Percentiles rank a stretch among this genome's conserved stretches.
phyloP scores from a whole-genome alignment of 1,284 basidiomycete species.

The Cutaneotrichosporon dermatis region DNA sequence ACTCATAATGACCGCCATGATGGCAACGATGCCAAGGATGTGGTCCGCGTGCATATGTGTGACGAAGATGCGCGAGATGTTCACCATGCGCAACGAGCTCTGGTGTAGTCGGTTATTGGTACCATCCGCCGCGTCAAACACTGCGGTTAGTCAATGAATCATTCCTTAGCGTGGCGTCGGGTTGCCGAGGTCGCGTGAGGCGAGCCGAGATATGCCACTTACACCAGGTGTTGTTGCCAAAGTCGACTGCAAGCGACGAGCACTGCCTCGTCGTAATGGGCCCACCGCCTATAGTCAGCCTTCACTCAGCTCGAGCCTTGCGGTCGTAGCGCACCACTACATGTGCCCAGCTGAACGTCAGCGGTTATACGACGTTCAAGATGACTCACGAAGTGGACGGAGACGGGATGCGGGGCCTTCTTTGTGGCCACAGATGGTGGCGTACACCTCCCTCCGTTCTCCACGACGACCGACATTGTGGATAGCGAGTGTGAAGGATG shows the following conservation, averaged over 20 bases:
- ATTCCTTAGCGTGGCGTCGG: no score
- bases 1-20: conserved; percentile 63
- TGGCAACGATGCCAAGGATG: conserved; percentile 69
- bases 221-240: conserved; percentile 49
- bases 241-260: conserved; percentile 47
- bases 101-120: conserved; percentile 73
- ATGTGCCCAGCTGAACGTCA: conserved; percentile 43
- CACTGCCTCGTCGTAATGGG: conserved; percentile 46
- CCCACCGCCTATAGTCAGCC: conserved; percentile 39
- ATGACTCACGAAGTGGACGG: conserved; percentile 39
- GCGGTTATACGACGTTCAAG: not conserved
- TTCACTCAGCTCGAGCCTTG: no score
- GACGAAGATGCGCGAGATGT: conserved; percentile 70
- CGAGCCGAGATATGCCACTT: conserved; percentile 10
- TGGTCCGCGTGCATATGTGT: conserved; percentile 91
- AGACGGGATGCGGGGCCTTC: conserved; percentile 26
- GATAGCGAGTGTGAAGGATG: not conserved
- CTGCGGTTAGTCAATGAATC: conserved; percentile 46
- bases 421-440: not conserved
- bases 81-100: conserved; percentile 58
- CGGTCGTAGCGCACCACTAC: conserved; percentile 31
- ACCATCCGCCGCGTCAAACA: conserved; percentile 84
- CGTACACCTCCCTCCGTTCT: not conserved
- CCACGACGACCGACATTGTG: not conserved
- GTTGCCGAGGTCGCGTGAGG: no score